Percentiles rank a stretch among this genome's conserved stretches.
Evolutionary conservation across 805 yeast species (phyloP).

Genomic region (Lipomyces lipofer): DNA sequence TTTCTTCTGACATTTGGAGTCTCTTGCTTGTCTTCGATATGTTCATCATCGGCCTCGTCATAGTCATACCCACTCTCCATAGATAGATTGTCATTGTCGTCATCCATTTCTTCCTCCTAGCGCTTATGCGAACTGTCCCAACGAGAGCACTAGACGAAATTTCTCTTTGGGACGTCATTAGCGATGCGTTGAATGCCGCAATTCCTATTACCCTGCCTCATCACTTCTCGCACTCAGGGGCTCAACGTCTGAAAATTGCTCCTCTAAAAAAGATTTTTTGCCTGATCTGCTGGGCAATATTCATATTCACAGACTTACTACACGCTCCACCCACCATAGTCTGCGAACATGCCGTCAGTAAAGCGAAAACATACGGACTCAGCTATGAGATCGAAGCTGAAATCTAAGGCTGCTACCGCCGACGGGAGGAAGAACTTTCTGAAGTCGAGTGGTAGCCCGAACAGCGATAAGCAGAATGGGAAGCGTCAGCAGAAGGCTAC

Average conservation of each 20-base stretch:
- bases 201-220: too few species aligned
- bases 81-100: neutral
- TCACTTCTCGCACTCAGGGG: neutral
- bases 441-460: neutral
- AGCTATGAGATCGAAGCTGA: neutral
- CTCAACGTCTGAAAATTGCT: neutral
- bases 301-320: neutral
- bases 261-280: neutral
- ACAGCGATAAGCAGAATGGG: neutral
- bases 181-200: too few species aligned
- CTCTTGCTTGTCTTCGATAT: slow-evolving; percentile 5
- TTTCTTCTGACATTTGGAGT: slow-evolving; percentile 2
- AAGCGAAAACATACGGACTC: slow-evolving; percentile 16
- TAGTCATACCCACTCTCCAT: slow-evolving; percentile 12
- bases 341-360: slow-evolving; percentile 12
- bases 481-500: neutral
- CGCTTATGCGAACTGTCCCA: too few species aligned
- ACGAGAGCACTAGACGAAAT: too few species aligned
- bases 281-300: slow-evolving; percentile 10
- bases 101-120: too few species aligned
- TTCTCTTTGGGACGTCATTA: too few species aligned
- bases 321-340: neutral
- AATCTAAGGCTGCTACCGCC: neutral
- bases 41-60: slow-evolving; percentile 10
- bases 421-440: slow-evolving; percentile 7